Base-by-base conservation (phyloP, 352 stramenopile genomes). In the Elongisporangium undulatum region DNA sequence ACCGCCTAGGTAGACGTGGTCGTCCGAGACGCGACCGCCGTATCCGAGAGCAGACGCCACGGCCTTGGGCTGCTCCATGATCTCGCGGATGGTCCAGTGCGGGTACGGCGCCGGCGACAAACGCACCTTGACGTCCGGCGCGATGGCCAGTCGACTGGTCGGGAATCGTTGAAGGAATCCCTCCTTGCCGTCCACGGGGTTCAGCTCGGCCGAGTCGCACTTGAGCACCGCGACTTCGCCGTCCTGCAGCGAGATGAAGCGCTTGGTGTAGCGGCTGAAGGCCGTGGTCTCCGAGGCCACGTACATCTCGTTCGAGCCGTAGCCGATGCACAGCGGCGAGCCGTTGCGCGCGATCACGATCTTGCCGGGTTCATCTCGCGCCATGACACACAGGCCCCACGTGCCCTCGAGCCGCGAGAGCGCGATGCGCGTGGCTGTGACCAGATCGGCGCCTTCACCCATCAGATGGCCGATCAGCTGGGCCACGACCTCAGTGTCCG, bases 401-500 rank as follows among this genome's bases (percentile, higher is more conserved):
- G 92, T 98, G 55, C 97, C 97, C 83, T 98, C 95, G 41, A 98
- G 96, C 41, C 84, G 79, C 24, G 83, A 73, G 19, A 98, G 66
- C 7, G 94, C 93, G 48, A 96, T 80, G 53, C 95, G 77, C 9
- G 93, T 97, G n/a, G 95, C 95, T 45, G 84, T 92, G 5, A 96
- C 68, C 52, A 90, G 68, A 51, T 97, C 89, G 2, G 78, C 76
- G 49, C 82, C 75, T 66, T 94, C 77, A 29, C 85, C 85, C 88
- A 97, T 92, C 61, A 95, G 74, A 64, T 92, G 71, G 2, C 96
- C 97, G 64, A 99, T 98, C 16, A 99, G 77, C 64, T 99, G 97
- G 16, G 91, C 96, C 53, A 98, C 98, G 52, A 99, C 97, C 75
- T 99, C 97, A 2, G 97, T 99, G 76, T 99, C 97, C 2, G 97